A percentile compares a stretch with the other conserved stretches of the same genome.
Evolutionary conservation across 108 stramenopile genomes (phyloP).

Genomic region (Pseudonitzschia multistriata): DNA sequence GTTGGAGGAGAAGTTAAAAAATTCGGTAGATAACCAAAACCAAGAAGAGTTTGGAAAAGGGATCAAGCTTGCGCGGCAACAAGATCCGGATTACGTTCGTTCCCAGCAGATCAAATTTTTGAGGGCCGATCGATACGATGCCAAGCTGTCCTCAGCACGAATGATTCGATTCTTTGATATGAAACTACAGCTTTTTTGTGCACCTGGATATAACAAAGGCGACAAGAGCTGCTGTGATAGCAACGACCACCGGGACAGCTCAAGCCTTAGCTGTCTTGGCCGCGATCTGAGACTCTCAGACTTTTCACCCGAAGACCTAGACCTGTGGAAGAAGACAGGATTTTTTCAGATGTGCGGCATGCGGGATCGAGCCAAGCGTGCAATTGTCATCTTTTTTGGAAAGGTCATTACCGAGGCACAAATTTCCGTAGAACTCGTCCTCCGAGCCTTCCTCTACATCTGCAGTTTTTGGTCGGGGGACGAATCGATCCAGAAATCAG

Average conservation of each 20-base stretch:
- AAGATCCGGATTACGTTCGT: slow-evolving; percentile 2
- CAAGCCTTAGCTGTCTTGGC: neutral
- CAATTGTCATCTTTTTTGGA: neutral
- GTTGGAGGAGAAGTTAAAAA: slow-evolving; percentile 2
- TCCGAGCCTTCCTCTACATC: slow-evolving; percentile 1
- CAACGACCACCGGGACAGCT: neutral
- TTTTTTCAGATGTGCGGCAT: slow-evolving; percentile 9
- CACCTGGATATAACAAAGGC: neutral
- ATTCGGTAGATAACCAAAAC: neutral
- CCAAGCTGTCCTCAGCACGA: slow-evolving; percentile 22
- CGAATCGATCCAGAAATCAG: slow-evolving; percentile 2
- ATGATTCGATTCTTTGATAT: slow-evolving; percentile 35
- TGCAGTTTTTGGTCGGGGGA: slow-evolving; percentile 7
- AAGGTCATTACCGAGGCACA: neutral
- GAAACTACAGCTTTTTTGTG: slow-evolving; percentile 29
- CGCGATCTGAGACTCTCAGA: slow-evolving; percentile 7
- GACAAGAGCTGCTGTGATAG: neutral
- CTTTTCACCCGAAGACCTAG: slow-evolving; percentile 7
- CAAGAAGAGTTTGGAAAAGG: neutral
- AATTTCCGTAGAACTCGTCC: neutral
- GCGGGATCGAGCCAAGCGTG: slow-evolving; percentile 15
- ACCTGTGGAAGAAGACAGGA: slow-evolving; percentile 5
- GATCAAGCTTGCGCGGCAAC: neutral
- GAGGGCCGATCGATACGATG: slow-evolving; percentile 30
- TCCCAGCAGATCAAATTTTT: slow-evolving; percentile 27